A percentile compares a stretch with the other conserved stretches of the same genome.
phyloP scores from a whole-genome alignment of 2,329 filamentous ascomycete species.

The Ploettnerulaceae sp. region DNA sequence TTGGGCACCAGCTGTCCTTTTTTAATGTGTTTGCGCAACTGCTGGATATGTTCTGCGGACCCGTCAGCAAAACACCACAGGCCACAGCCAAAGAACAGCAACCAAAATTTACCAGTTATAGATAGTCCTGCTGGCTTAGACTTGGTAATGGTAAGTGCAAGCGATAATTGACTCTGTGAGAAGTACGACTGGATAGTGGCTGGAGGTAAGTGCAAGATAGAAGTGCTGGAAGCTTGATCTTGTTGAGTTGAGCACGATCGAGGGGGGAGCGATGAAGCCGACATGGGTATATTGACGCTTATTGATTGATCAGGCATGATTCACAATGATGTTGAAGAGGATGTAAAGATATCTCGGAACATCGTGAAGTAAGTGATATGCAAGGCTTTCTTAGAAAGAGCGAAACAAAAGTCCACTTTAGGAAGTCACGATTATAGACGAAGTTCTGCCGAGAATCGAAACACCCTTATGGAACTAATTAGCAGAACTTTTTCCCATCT shows the following conservation, averaged over 20 bases:
- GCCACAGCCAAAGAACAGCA: not conserved
- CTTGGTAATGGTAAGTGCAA: slow-evolving; percentile 26
- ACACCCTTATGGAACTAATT: not conserved
- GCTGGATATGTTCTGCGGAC: slow-evolving; percentile 25
- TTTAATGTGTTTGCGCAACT: slow-evolving; percentile 21
- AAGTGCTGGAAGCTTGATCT: too few species aligned
- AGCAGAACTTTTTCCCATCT: not conserved
- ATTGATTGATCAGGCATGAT: too few species aligned
- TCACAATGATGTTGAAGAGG: too few species aligned
- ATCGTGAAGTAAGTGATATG: not conserved
- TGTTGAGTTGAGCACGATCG: too few species aligned
- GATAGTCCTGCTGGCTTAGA: slow-evolving; percentile 21
- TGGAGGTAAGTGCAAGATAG: too few species aligned
- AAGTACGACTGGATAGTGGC: slow-evolving; percentile 14
- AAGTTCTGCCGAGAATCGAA: not conserved
- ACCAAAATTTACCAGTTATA: slow-evolving; percentile 19
- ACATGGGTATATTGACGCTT: too few species aligned
- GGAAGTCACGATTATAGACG: not conserved
- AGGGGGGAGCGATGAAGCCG: too few species aligned
- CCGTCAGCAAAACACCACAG: slow-evolving; percentile 4
- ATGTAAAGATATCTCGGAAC: not conserved
- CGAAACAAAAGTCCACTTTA: not conserved
- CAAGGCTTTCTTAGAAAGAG: not conserved
- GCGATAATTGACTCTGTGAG: slow-evolving; percentile 23
- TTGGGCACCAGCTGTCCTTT: slow-evolving; percentile 1